Percentiles rank a stretch among this genome's conserved stretches.
Conservation (phyloP, 2,329 filamentous ascomycete genomes). For the Aspergillus fumigatiaffinis region DNA sequence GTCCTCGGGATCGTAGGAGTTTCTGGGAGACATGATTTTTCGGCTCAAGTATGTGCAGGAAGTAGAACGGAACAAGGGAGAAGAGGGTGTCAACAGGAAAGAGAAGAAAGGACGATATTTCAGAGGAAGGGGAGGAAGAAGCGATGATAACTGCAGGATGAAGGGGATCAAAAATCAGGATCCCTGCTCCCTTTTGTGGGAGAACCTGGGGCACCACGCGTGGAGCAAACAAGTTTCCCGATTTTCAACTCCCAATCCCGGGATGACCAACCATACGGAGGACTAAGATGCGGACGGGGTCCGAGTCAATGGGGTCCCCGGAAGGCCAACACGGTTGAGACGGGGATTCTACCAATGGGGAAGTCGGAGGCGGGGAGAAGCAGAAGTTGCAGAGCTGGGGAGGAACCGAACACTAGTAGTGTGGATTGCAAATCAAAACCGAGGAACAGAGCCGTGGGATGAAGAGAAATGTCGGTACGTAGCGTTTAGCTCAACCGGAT, state of each 20-base stretch:
- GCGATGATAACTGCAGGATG: not conserved
- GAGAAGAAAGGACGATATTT: not conserved
- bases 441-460: slow-evolving; percentile 1
- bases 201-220: not conserved
- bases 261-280: not conserved
- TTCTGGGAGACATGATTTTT: slow-evolving; percentile 15
- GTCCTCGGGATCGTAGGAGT: slow-evolving; percentile 15
- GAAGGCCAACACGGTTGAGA: not conserved
- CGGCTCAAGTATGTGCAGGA: not conserved
- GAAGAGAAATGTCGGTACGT: not conserved
- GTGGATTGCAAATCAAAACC: not conserved
- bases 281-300: not conserved
- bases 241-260: not conserved
- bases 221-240: not conserved
- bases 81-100: not conserved
- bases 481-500: not conserved
- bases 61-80: not conserved
- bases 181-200: slow-evolving; percentile 6
- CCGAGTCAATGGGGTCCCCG: not conserved
- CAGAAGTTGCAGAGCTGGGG: not conserved
- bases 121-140: not conserved
- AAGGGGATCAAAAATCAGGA: slow-evolving; percentile 1
- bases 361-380: slow-evolving; percentile 9
- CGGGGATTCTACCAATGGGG: slow-evolving; percentile 11
- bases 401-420: not conserved